These are phyloP conservation scores for Apiospora saccharicola DNA, from an alignment of 2,329 filamentous ascomycete genomes.

Conservation along the genomic window DNA sequence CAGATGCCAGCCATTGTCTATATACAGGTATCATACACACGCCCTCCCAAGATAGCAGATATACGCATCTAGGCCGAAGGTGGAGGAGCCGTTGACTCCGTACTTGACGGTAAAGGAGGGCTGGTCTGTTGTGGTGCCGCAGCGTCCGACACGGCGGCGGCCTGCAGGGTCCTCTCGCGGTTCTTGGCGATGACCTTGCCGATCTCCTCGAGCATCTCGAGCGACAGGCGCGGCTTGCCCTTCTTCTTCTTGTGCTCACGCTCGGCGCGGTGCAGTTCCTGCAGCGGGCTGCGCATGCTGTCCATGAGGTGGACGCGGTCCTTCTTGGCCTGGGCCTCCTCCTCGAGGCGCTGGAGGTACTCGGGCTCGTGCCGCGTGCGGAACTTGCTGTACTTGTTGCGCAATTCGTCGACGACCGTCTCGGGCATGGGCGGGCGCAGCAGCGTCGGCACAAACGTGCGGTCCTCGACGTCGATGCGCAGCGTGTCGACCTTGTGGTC, in stretches of 20 bases:
- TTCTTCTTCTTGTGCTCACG: constrained; percentile 58
- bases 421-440: constrained; percentile 79
- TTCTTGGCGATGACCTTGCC: constrained; percentile 67
- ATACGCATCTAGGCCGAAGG: constrained; percentile 5
- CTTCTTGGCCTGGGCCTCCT: constrained; percentile 59
- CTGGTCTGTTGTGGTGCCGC: constrained; percentile 15
- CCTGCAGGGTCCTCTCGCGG: constrained; percentile 50
- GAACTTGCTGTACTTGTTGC: constrained; percentile 83
- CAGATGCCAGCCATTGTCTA: constrained; percentile 23
- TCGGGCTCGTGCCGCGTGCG: constrained; percentile 80
- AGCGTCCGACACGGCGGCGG: constrained; percentile 47
- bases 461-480: constrained; percentile 76
- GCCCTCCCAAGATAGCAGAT: background rate
- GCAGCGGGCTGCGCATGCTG: constrained; percentile 59
- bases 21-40: constrained; percentile 28
- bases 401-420: constrained; percentile 82
- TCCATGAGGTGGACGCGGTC: constrained; percentile 48
- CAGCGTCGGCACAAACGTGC: constrained; percentile 81
- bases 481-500: constrained; percentile 74
- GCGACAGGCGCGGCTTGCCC: constrained; percentile 63
- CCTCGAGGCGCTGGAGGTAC: constrained; percentile 71
- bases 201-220: constrained; percentile 68
- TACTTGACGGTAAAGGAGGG: constrained; percentile 20
- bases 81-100: constrained; percentile 9
- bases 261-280: constrained; percentile 65